Evolutionary conservation across 2,329 filamentous ascomycete genomes (phyloP), one percentile per base, ranked within the genome.

Genomic region (Metarhizium robertsii): DNA sequence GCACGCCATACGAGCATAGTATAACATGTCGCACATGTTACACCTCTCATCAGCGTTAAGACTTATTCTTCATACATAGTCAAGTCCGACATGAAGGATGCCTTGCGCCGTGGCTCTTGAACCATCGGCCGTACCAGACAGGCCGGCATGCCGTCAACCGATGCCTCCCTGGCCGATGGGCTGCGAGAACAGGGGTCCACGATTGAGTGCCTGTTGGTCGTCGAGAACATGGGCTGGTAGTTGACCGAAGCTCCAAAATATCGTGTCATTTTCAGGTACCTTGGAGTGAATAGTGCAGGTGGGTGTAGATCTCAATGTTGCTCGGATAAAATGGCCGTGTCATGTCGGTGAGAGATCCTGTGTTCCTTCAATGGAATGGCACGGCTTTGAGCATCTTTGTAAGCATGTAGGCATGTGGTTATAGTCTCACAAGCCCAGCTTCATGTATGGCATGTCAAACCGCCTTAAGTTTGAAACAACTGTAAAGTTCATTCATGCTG

Each of bases 341-440:
- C 32, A 57, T 52, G 14, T 57, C 55, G 55, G 55, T 54, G 49
- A 54, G 52, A 57, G 50, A 57, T 29, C 29, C 38, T 50, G 48
- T 57, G 43, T 32, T 34, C 45, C 42, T 38, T 13, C 13, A 45
- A 16, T n/a, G 10, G 5, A 14, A 45, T 20, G n/a, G n/a, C 16
- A 45, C 42, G 42, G 42, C 10, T 45, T 18, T 16, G 18, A 45
- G 18, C 42, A 4, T 45, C 42, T 10, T 20, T 45, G 42, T 25
- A 20, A 45, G 42, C n/a, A 18, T 29, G 45, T 30, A 10, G 2
- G 14, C 25, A 48, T 29, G 20, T 48, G 25, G 7, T 48, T 48
- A 20, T 10, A 30, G 45, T 48, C 8, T n/a, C 45, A 48, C 45
- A 48, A 18, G 10, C 11, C 14, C 45, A 48, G 25, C n/a, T 48